Conservation (phyloP, 1,284 basidiomycete species). For the Anthracocystis panici-leucophaei region DNA sequence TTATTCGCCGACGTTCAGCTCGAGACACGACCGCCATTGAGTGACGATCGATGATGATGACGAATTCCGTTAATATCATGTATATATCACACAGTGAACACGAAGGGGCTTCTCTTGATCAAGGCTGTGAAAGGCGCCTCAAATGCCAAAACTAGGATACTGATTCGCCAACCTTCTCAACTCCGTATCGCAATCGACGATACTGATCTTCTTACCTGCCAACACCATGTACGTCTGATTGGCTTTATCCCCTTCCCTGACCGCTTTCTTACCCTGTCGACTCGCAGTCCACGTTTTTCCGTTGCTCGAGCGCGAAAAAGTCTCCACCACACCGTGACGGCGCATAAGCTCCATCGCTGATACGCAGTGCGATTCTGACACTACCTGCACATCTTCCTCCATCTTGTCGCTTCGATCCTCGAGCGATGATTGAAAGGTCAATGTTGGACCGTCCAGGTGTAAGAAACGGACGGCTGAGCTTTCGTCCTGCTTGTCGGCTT, state of each 20-base stretch:
- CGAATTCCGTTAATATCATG: no score
- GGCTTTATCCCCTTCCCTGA: not conserved
- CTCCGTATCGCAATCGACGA: conserved; percentile 48
- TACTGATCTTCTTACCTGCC: conserved; percentile 49
- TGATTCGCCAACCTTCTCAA: conserved; percentile 44
- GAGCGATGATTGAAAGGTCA: conserved; percentile 34
- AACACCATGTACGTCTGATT: conserved; percentile 51
- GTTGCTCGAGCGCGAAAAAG: conserved; percentile 49
- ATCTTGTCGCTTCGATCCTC: conserved; percentile 11
- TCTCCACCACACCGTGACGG: conserved; percentile 37
- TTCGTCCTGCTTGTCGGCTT: conserved; percentile 1
- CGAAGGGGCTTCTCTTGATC: no score
- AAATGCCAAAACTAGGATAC: conserved; percentile 53
- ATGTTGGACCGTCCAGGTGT: conserved; percentile 39
- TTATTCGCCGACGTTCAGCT: not conserved
- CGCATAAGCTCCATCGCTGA: conserved; percentile 38
- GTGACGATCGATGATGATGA: no score
- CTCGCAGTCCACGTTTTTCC: conserved; percentile 50
- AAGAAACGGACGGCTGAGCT: conserved; percentile 24
- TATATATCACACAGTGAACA: no score
- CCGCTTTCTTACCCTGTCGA: conserved; percentile 8
- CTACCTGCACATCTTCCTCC: conserved; percentile 35
- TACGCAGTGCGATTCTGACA: conserved; percentile 43
- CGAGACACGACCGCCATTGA: no score
- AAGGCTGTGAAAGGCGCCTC: not conserved